A percentile compares a stretch with the other conserved stretches of the same genome.
phyloP scores from a whole-genome alignment of 2,329 filamentous ascomycete genomes.

The Epichloe gansuensis region DNA sequence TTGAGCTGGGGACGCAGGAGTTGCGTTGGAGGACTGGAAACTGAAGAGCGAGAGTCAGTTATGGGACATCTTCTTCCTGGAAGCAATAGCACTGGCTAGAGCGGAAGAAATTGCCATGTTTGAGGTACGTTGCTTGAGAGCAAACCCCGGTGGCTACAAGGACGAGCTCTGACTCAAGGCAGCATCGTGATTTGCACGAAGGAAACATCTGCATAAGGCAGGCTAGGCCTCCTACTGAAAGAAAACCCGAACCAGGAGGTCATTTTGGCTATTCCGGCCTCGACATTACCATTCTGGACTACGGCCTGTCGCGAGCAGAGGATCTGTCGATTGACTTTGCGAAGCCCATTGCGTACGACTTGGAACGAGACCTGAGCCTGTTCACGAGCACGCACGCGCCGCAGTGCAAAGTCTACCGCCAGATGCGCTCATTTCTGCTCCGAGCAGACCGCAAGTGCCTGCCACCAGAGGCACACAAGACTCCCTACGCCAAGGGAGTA shows the following conservation, averaged over 20 bases:
- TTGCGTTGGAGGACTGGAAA: slow-evolving; percentile 45
- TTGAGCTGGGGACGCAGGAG: slow-evolving; percentile 52
- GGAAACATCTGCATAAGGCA: slow-evolving; percentile 49
- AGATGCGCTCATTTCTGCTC: slow-evolving; percentile 47
- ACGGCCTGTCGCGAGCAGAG: slow-evolving; percentile 49
- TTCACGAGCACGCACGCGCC: slow-evolving; percentile 48
- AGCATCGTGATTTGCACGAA: slow-evolving; percentile 56
- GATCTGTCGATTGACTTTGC: slow-evolving; percentile 25
- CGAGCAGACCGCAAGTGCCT: slow-evolving; percentile 38
- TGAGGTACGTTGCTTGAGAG: slow-evolving; percentile 32
- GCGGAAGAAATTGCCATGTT: slow-evolving; percentile 48
- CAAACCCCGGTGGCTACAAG: neutral
- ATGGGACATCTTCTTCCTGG: slow-evolving; percentile 52
- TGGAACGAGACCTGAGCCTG: slow-evolving; percentile 47
- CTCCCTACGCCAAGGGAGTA: slow-evolving; percentile 32
- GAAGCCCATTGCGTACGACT: slow-evolving; percentile 39
- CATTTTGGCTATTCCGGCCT: slow-evolving; percentile 48
- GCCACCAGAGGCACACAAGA: slow-evolving; percentile 33
- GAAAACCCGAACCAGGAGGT: slow-evolving; percentile 18
- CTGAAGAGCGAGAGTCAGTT: slow-evolving; percentile 37
- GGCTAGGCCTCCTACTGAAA: slow-evolving; percentile 21
- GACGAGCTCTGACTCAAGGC: slow-evolving; percentile 5
- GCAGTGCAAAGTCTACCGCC: slow-evolving; percentile 50
- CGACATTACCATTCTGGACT: slow-evolving; percentile 53
- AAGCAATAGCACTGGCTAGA: slow-evolving; percentile 46